Base-by-base conservation (phyloP, 2,329 filamentous ascomycete genomes). In the Magnaporthiopsis rhizophila region DNA sequence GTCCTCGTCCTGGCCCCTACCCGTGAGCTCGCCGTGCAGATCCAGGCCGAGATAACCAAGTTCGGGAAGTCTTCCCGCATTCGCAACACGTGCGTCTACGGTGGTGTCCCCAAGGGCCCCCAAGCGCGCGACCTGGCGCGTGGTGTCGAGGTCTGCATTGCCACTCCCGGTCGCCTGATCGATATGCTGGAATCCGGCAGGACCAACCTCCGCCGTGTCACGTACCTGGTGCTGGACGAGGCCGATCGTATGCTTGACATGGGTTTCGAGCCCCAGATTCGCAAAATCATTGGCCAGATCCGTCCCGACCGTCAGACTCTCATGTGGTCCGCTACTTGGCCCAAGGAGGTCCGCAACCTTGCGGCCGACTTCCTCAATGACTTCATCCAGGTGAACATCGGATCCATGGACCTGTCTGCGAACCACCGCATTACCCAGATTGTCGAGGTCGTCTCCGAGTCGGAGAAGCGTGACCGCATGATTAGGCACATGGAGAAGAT, bases 291-390 rank as follows among this genome's bases (percentile, higher is more conserved):
- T 71, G 86, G 90, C 68, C 95, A 99, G 81, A 98, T 98, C 78
- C 92, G 95, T 71, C 95, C 95, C 64, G 95, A 99, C 77, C 89
- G 95, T 84, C 95, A 99, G 79, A 99, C 95, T 68, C 95, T 95
- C 83, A 97, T 99, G 92, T 99, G 94, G 92, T 99, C 95, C 66
- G 95, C 95, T 71, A 99, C 95, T 8, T 99, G 95, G 93, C 95
- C 95, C 73, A 97, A 97, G 85, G 94, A 98, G 78, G 94, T 99
- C 71, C 91, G 94, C 74, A 90, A 93, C 75, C 84, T 98, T 71
- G 94, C 93, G 64, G 82, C 88, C 62, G 93, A 97, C 76, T 97
- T 95, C 83, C 86, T 97, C 72, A 88, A 90, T 71, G 90, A 99
- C 77, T 98, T 95, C 79, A 98, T 98, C 72, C 95, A 99, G 81